Evolutionary conservation across 352 stramenopile species (phyloP).

Genomic region (Phytophthora kernoviae): DNA sequence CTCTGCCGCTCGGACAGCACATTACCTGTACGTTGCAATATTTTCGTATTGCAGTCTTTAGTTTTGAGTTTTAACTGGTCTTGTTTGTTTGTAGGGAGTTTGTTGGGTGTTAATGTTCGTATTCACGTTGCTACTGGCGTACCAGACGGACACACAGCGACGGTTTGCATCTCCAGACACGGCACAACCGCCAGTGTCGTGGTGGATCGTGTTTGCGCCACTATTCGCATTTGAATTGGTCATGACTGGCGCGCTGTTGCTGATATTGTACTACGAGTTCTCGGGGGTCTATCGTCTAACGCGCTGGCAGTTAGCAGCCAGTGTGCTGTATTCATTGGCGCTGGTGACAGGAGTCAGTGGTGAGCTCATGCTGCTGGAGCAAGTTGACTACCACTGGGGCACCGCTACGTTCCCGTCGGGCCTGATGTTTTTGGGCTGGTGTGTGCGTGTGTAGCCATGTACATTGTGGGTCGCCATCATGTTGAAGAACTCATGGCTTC

Average conservation of each 20-base stretch:
- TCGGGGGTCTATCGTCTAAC: slow-evolving; percentile 78
- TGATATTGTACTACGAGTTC: slow-evolving; percentile 85
- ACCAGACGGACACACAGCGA: slow-evolving; percentile 69
- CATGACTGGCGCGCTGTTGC: slow-evolving; percentile 52
- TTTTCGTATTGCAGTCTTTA: slow-evolving; percentile 9
- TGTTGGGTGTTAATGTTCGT: slow-evolving; percentile 83
- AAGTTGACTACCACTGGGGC: slow-evolving; percentile 76
- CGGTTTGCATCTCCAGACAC: slow-evolving; percentile 27
- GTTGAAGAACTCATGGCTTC: slow-evolving; percentile 84
- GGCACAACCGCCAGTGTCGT: slow-evolving; percentile 57
- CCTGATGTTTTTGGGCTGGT: slow-evolving; percentile 81
- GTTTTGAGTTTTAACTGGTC: background rate
- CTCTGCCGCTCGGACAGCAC: slow-evolving; percentile 81
- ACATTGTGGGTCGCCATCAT: slow-evolving; percentile 81
- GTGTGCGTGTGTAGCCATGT: slow-evolving; percentile 74
- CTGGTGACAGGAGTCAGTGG: slow-evolving; percentile 62
- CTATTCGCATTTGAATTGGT: slow-evolving; percentile 72
- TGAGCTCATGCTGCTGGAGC: slow-evolving; percentile 79
- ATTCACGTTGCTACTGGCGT: slow-evolving; percentile 80
- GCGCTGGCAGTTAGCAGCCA: slow-evolving; percentile 72
- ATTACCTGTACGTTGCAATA: slow-evolving; percentile 51
- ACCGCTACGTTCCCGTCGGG: slow-evolving; percentile 76
- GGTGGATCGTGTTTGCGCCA: slow-evolving; percentile 70
- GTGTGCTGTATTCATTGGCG: slow-evolving; percentile 72
- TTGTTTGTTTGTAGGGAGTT: slow-evolving; percentile 48